phyloP scores from a whole-genome alignment of 495 filamentous ascomycete genomes.

The Lasiosphaeria miniovina region DNA sequence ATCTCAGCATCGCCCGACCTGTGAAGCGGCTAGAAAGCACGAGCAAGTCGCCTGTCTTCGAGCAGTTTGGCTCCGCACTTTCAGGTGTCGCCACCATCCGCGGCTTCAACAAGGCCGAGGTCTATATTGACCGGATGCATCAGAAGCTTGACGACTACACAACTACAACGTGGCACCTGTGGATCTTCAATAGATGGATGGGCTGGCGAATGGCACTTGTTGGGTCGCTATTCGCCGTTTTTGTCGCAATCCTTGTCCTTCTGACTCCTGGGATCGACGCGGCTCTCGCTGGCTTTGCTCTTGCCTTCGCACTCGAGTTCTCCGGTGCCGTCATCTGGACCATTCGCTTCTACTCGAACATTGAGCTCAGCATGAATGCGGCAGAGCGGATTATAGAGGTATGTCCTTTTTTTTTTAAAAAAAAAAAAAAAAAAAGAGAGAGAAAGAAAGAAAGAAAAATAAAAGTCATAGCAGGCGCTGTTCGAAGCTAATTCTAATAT shows the following conservation, averaged over 20 bases:
- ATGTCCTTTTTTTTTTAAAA: slow-evolving; percentile 2
- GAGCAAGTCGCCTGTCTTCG: slow-evolving; percentile 72
- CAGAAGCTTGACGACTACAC: slow-evolving; percentile 61
- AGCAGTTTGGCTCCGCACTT: slow-evolving; percentile 68
- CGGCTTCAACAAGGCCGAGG: slow-evolving; percentile 61
- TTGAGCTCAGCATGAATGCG: slow-evolving; percentile 82
- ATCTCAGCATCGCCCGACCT: slow-evolving; percentile 68
- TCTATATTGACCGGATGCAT: slow-evolving; percentile 66
- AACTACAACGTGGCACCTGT: slow-evolving; percentile 62
- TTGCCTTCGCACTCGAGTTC: slow-evolving; percentile 58
- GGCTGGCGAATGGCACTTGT: slow-evolving; percentile 66
- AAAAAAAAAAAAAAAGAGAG: no score
- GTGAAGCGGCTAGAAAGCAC: slow-evolving; percentile 73
- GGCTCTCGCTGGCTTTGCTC: slow-evolving; percentile 75
- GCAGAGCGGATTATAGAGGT: slow-evolving; percentile 75
- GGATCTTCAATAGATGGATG: slow-evolving; percentile 74
- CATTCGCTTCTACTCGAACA: slow-evolving; percentile 58
- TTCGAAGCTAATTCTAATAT: background rate
- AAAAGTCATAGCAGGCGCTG: no score
- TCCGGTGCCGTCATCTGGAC: slow-evolving; percentile 54
- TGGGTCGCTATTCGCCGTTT: slow-evolving; percentile 64
- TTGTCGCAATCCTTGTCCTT: slow-evolving; percentile 65
- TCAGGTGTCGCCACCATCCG: slow-evolving; percentile 73
- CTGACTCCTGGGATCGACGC: slow-evolving; percentile 63
- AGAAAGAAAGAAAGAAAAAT: no score